Conservation (phyloP, 2,329 filamentous ascomycete genomes). For the Paraphoma chrysanthemicola region DNA sequence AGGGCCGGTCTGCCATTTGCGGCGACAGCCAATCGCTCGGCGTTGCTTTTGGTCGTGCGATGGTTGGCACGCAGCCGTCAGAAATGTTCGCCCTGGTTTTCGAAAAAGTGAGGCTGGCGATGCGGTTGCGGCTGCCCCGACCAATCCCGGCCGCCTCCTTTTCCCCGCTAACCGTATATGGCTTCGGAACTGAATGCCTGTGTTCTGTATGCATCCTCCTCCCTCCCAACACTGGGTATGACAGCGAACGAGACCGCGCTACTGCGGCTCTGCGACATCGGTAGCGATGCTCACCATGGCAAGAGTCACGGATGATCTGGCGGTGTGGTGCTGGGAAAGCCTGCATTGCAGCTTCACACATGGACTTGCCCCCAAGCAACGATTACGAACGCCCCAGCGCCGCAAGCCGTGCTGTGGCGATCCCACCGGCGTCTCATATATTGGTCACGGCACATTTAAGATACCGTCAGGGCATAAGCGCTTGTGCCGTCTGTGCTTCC, state of each 20-base stretch:
- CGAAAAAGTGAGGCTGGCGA: conserved; percentile 41
- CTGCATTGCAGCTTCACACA: conserved; percentile 39
- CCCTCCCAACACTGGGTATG: conserved; percentile 26
- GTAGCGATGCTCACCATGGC: conserved; percentile 15
- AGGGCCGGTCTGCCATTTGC: conserved; percentile 17
- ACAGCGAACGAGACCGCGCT: conserved; percentile 26
- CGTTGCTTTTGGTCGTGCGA: conserved; percentile 11
- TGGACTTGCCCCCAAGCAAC: conserved; percentile 13
- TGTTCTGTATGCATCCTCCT: conserved; percentile 20
- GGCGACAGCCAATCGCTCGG: conserved; percentile 8
- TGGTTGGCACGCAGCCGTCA: conserved; percentile 18
- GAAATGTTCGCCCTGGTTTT: conserved; percentile 36
- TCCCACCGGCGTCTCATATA: conserved; percentile 29
- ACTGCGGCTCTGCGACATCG: conserved; percentile 27
- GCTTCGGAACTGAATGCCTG: conserved; percentile 25
- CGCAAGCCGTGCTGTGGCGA: conserved; percentile 34
- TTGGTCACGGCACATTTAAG: conserved; percentile 31
- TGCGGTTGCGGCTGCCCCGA: conserved; percentile 27
- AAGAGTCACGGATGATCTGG: conserved; percentile 23
- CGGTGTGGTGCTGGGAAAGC: conserved; percentile 39
- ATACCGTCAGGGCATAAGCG: conserved; percentile 32
- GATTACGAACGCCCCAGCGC: conserved; percentile 26
- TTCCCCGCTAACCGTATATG: conserved; percentile 15
- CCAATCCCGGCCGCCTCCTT: conserved; percentile 27
- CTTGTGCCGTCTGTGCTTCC: conserved; percentile 26